Conservation (phyloP, 768 basidiomycete genomes). For the Leccinum subgranulosum region DNA sequence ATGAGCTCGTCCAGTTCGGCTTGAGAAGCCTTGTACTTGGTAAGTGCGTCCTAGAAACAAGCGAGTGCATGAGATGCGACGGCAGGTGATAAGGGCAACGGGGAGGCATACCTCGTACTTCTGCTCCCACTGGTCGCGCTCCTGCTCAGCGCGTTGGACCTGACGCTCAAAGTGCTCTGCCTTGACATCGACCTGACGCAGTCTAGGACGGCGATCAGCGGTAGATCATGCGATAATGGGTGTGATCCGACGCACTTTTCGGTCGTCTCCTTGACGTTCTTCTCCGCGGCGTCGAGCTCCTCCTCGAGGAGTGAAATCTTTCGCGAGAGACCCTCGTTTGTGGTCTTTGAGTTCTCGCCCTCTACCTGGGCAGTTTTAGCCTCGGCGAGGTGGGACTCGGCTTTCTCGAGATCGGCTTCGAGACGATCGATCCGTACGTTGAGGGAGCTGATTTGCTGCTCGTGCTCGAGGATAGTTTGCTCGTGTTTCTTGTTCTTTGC, state of each 20-base stretch:
- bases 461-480: constrained; percentile 71
- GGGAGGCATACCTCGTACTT: constrained; percentile 77
- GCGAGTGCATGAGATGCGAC: constrained; percentile 1
- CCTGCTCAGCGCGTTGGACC: constrained; percentile 80
- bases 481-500: constrained; percentile 75
- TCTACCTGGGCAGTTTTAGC: constrained; percentile 65
- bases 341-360: constrained; percentile 64
- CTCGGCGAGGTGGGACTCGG: constrained; percentile 62
- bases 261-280: constrained; percentile 92
- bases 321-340: constrained; percentile 68
- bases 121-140: constrained; percentile 91
- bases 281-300: constrained; percentile 93
- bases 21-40: constrained; percentile 72
- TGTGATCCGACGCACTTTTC: constrained; percentile 72
- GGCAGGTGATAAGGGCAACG: neutral
- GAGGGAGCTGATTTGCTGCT: constrained; percentile 84
- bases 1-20: constrained; percentile 83
- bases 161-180: constrained; percentile 98
- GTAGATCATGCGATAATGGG: constrained; percentile 12
- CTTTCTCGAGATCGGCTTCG: constrained; percentile 67
- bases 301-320: constrained; percentile 94
- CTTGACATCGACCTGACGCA: constrained; percentile 96
- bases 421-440: constrained; percentile 62
- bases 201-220: constrained; percentile 44
- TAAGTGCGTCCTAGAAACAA: constrained; percentile 56